Conservation (phyloP, 176 grass and related monocot species). For the Cymbopogon citratus region DNA sequence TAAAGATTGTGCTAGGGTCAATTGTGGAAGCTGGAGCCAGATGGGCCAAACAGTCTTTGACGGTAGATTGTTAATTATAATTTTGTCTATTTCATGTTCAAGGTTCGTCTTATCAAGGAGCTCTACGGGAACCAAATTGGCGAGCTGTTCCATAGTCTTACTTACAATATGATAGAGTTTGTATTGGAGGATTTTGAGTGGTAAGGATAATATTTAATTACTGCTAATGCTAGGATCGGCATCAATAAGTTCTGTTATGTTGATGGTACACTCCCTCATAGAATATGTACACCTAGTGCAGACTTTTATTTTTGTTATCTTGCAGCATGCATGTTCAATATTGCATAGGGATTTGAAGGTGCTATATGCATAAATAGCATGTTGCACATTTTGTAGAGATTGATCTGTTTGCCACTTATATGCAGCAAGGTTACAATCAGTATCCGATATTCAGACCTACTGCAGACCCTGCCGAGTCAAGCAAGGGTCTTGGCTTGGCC, state of each 20-base stretch:
- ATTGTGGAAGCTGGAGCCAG: background rate
- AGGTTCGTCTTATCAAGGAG: conserved; percentile 94
- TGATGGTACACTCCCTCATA: background rate
- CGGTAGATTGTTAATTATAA: background rate
- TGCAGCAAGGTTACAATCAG: conserved; percentile 84
- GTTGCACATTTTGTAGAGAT: background rate
- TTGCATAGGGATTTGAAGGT: background rate
- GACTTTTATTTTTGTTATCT: background rate
- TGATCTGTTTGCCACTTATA: conserved; percentile 31
- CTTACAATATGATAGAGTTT: conserved; percentile 91
- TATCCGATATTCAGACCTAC: conserved; percentile 71
- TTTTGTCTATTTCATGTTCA: conserved; percentile 35
- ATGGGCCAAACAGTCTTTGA: background rate
- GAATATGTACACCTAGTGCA: background rate
- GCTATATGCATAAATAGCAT: background rate
- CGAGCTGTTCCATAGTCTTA: conserved; percentile 71
- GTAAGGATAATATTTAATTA: conserved; percentile 34
- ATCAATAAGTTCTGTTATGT: background rate
- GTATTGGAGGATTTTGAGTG: conserved; percentile 86
- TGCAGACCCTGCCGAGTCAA: conserved; percentile 64
- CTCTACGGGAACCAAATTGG: conserved; percentile 90
- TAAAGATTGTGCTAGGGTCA: background rate
- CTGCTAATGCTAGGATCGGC: background rate
- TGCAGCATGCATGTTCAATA: background rate
- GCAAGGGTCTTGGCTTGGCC: conserved; percentile 91